Base-by-base conservation (phyloP, 2,329 filamentous ascomycete species). In the Ilyonectria destructans region DNA sequence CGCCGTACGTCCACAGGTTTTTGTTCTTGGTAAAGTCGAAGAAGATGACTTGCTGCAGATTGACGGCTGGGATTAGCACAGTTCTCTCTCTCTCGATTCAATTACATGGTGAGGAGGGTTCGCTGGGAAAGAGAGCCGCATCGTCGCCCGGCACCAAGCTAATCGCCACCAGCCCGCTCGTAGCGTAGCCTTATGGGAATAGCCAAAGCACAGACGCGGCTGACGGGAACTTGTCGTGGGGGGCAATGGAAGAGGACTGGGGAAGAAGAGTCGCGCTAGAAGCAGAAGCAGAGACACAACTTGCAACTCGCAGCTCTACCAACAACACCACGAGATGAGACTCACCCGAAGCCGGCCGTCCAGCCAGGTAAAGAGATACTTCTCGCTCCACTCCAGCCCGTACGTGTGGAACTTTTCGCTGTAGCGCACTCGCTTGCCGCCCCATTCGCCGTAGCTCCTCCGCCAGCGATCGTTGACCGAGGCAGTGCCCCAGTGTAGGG, bases 291-390 rank as follows among this genome's bases (percentile, higher is more conserved):
- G 43, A 19, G 52, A 3, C 78, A 75, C 15, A 74, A 65, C 9
- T 67, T 58, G 46, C 70, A 77, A 64, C 80, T 71, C 65, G 81
- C 79, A 65, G 81, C 26, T 26, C 26, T 26, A 23, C 21, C 26
- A 6, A 26, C 26, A 26, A 26, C 26, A 26, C 26, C 26, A 23
- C 23, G 23, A 23, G 23, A 26, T 26, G 26, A 26, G 77, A 64
- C 80, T 71, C 65, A 82, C 79, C 67, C 81, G 76, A 12, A 84
- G 77, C 2, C 82, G 80, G 49, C 78, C 81, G 67, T 88, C 84
- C 6, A 87, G 77, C 72, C 84, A 88, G 2, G 84, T 85, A 75
- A 85, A 87, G 15, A 88, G 77, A 74, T 87, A 87, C 54, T 86
- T 82, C 67, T 84, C 80, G 21, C 78, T 81, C 86, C 86, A 88